Evolutionary conservation across 768 basidiomycete genomes (phyloP).

Genomic region (Pulveroboletus sp.): DNA sequence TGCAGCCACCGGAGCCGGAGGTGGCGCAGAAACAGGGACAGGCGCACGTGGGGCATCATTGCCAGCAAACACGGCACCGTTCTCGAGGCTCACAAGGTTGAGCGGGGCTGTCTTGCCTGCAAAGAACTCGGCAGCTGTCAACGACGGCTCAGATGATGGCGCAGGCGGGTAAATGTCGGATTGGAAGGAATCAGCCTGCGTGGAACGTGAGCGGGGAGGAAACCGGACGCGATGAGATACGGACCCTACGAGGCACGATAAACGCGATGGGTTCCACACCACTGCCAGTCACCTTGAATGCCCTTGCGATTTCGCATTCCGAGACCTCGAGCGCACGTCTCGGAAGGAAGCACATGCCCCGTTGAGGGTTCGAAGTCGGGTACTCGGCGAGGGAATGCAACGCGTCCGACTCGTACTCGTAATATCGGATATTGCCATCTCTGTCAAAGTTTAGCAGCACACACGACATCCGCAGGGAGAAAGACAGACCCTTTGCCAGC

Average conservation of each 20-base stretch:
- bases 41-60: constrained; percentile 24
- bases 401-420: constrained; percentile 88
- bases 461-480: background rate
- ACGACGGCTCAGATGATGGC: constrained; percentile 73
- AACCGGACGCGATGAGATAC: constrained; percentile 19
- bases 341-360: constrained; percentile 96
- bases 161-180: constrained; percentile 96
- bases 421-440: constrained; percentile 98
- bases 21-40: constrained; percentile 29
- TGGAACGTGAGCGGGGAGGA: too few species aligned
- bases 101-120: constrained; percentile 74
- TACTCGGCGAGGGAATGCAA: constrained; percentile 77
- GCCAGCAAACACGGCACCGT: constrained; percentile 46
- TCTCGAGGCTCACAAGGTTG: constrained; percentile 79
- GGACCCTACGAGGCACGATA: constrained; percentile 89
- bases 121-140: constrained; percentile 86
- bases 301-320: constrained; percentile 94
- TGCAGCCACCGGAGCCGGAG: constrained; percentile 17
- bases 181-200: constrained; percentile 91
- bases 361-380: constrained; percentile 89
- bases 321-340: constrained; percentile 83
- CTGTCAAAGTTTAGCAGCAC: constrained; percentile 37
- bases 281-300: constrained; percentile 78
- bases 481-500: constrained; percentile 84
- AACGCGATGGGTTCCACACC: constrained; percentile 90